Evolutionary conservation across 768 basidiomycete genomes (phyloP).

Genomic region (Chalciporus pseudorubinellus): DNA sequence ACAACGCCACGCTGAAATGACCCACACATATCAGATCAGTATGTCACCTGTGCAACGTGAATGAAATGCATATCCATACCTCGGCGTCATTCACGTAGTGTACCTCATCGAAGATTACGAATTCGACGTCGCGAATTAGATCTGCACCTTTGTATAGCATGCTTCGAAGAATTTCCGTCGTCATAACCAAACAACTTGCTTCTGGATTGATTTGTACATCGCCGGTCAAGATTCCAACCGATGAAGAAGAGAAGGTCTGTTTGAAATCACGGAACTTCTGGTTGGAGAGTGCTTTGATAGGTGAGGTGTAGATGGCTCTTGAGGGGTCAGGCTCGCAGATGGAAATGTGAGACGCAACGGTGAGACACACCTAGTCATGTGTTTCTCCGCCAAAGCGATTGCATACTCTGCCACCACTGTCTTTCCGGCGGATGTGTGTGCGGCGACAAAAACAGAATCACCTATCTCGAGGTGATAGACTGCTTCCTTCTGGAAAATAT

Average conservation of each 20-base stretch:
- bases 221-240: constrained; percentile 95
- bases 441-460: constrained; percentile 98
- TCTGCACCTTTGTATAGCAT: constrained; percentile 99
- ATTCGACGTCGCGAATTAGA: constrained; percentile 97
- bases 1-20: constrained; percentile 85
- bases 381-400: constrained; percentile 92
- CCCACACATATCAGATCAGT: constrained; percentile 11
- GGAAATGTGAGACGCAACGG: constrained; percentile 13
- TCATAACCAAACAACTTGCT: constrained; percentile 95
- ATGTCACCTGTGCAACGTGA: background rate
- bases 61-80: constrained; percentile 45
- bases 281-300: constrained; percentile 97
- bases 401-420: constrained; percentile 99
- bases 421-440: constrained; percentile 99
- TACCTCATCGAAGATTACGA: constrained; percentile 99
- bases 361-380: constrained; percentile 87
- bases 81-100: constrained; percentile 99
- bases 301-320: constrained; percentile 98
- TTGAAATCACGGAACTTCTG: constrained; percentile 99
- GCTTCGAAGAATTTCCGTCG: constrained; percentile 94
- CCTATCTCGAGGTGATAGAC: constrained; percentile 97
- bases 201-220: constrained; percentile 99
- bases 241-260: constrained; percentile 85
- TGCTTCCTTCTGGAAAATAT: constrained; percentile 98
- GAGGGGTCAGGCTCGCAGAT: constrained; percentile 2